Conservation (phyloP, 164 flowering plant species). For the Tetracentron sinense region DNA sequence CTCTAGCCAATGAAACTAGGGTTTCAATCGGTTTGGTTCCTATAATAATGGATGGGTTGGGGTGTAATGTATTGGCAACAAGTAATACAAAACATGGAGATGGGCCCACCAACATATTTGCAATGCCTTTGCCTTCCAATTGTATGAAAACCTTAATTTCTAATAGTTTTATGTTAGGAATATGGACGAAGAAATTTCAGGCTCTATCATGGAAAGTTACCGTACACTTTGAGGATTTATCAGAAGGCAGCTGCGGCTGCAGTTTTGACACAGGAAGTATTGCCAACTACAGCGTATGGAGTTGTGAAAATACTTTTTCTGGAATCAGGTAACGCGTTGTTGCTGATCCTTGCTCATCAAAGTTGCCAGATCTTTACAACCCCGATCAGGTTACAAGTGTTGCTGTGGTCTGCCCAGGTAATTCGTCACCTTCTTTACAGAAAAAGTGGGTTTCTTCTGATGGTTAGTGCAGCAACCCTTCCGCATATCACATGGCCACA, state of each 20-base stretch:
- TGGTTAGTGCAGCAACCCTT: constrained; percentile 26
- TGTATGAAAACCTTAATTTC: constrained; percentile 28
- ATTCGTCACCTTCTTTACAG: constrained; percentile 23
- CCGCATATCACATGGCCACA: constrained; percentile 70
- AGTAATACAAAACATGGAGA: too few relatives aligned
- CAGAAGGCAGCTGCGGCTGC: constrained; percentile 35
- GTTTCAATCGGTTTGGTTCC: too few relatives aligned
- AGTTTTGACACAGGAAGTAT: constrained; percentile 22
- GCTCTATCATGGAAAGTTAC: constrained; percentile 75
- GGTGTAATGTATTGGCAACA: too few relatives aligned
- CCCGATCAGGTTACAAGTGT: constrained; percentile 58
- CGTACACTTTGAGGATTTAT: constrained; percentile 43
- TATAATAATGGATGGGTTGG: too few relatives aligned
- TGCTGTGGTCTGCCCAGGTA: constrained; percentile 46
- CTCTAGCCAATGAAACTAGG: too few relatives aligned
- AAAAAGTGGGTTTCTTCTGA: constrained; percentile 20
- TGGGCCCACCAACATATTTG: constrained; percentile 48
- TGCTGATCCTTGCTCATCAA: constrained; percentile 51
- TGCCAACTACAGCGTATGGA: constrained; percentile 22
- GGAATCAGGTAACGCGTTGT: constrained; percentile 41
- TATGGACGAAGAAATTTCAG: constrained; percentile 65
- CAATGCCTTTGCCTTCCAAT: constrained; percentile 49
- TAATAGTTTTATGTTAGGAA: constrained; percentile 52
- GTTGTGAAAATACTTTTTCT: constrained; percentile 39
- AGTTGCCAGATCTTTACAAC: constrained; percentile 46